A percentile compares a stretch with the other conserved stretches of the same genome.
Evolutionary conservation across 352 stramenopile species (phyloP).

Genomic region (Halophytophthora batemanensis): DNA sequence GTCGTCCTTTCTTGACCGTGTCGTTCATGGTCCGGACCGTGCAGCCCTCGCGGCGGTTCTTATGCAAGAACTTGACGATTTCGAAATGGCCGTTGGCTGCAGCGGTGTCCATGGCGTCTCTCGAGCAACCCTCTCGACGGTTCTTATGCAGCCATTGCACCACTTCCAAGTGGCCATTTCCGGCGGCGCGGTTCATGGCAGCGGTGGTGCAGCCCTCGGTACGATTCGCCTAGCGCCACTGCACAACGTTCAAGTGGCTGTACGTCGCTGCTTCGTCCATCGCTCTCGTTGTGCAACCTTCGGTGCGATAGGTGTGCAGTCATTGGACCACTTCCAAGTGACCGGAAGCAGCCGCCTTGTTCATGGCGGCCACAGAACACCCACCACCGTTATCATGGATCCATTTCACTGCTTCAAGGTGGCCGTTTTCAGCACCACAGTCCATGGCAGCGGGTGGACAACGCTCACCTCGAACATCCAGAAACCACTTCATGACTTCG

Average conservation of each 20-base stretch:
- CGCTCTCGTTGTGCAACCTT: not conserved
- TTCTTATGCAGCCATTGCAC: conserved; percentile 1
- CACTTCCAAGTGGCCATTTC: not conserved
- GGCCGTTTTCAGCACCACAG: too few species aligned
- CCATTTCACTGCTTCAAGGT: not conserved
- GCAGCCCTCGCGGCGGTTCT: not conserved
- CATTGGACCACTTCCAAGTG: not conserved
- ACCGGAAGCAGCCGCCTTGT: not conserved
- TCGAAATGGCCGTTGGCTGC: not conserved
- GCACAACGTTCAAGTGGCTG: not conserved
- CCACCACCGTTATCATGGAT: not conserved
- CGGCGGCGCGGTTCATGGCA: not conserved
- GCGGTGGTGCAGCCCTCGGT: not conserved
- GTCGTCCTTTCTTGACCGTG: conserved; percentile 2
- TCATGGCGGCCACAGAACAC: not conserved
- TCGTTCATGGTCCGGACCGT: conserved; percentile 6
- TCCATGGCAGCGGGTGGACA: not conserved
- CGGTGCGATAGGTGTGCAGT: not conserved
- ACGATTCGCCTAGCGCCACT: not conserved
- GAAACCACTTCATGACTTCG: conserved; percentile 1
- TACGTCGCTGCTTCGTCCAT: not conserved
- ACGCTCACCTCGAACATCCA: not conserved
- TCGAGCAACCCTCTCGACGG: not conserved
- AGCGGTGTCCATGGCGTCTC: not conserved
- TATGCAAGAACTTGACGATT: not conserved